Base-by-base conservation (phyloP, 345 rosid species). In the Populus tremula region DNA sequence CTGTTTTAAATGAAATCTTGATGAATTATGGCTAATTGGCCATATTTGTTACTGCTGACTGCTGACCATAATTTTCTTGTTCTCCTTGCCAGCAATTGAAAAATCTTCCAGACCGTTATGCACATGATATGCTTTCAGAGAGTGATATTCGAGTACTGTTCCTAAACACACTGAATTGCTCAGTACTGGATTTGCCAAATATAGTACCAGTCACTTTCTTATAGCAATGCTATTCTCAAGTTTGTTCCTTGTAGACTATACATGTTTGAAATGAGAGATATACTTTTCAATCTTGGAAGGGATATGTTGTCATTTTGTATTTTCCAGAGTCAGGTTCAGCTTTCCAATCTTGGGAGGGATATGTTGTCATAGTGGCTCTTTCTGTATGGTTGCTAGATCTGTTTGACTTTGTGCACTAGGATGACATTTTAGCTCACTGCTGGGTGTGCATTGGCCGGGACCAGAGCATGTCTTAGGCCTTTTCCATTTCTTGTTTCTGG, bases 91-190 rank as follows among this genome's bases (percentile, higher is more conserved):
- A 96, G 99, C 89, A 90, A 82, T 83, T 89, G 76, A 85, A 71
- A 76, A 82, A 83, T 83, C 92, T 90, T 82, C 94, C 93, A 76
- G 97, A 91, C 62, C 88, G 89, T 65, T 81, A 79, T 72, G 82
- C 86, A 69, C 99, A 93, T 87, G 93, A 96, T 83, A 84, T 84
- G 88, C 97, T 96, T 69, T 90, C 97, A 16, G 88, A 82, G 75
- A 89, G 77, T 79, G 99, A 96, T 78, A 84, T 96, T 79, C 88
- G 74, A 93, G 99, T 96, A 72, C 74, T 62, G 29, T 68, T 81
- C 16, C 45, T 67, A 36, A 16, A 9, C 36, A 41, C 7, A 11
- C 68, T 54, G 64, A 21, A 23, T 78, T 25, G 69, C 17, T 41
- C 78, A 67, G 20, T 75, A 2, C 71, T 73, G 14, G 70, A 76